Conservation (phyloP, 805 yeast species). For the Candida quercuum region DNA sequence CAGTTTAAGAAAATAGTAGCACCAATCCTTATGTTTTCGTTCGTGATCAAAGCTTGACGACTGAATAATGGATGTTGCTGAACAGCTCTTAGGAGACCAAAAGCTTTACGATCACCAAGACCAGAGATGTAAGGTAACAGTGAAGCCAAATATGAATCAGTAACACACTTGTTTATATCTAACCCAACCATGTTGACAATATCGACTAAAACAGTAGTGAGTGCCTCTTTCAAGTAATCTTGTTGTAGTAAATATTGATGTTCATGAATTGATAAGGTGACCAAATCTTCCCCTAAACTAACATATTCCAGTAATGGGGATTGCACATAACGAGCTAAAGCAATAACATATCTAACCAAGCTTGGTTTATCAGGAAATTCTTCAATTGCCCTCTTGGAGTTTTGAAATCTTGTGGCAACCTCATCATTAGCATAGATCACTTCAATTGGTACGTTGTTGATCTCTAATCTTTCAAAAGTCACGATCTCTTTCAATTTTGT, state of each 20-base stretch:
- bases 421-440: slow-evolving; percentile 88
- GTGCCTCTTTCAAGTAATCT: slow-evolving; percentile 57
- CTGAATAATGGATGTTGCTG: slow-evolving; percentile 55
- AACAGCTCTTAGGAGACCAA: slow-evolving; percentile 77
- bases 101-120: slow-evolving; percentile 91
- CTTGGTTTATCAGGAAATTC: slow-evolving; percentile 86
- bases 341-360: slow-evolving; percentile 78
- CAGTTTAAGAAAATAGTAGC: slow-evolving; percentile 86
- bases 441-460: slow-evolving; percentile 50
- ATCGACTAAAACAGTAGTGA: slow-evolving; percentile 84
- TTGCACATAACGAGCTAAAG: slow-evolving; percentile 86
- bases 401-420: slow-evolving; percentile 83
- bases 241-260: slow-evolving; percentile 66
- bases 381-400: slow-evolving; percentile 63
- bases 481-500: slow-evolving; percentile 53
- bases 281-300: slow-evolving; percentile 68
- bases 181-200: slow-evolving; percentile 88
- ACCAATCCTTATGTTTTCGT: slow-evolving; percentile 56
- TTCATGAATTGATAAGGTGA: slow-evolving; percentile 61
- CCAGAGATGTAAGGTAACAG: slow-evolving; percentile 81
- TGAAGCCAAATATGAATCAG: slow-evolving; percentile 66
- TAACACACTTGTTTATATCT: slow-evolving; percentile 84
- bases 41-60: slow-evolving; percentile 85
- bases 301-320: slow-evolving; percentile 91
- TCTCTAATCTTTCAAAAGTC: slow-evolving; percentile 46